Evolutionary conservation across 345 rosid genomes (phyloP), one percentile per base, ranked within the genome.

Genomic region (Euphorbia peplus): DNA sequence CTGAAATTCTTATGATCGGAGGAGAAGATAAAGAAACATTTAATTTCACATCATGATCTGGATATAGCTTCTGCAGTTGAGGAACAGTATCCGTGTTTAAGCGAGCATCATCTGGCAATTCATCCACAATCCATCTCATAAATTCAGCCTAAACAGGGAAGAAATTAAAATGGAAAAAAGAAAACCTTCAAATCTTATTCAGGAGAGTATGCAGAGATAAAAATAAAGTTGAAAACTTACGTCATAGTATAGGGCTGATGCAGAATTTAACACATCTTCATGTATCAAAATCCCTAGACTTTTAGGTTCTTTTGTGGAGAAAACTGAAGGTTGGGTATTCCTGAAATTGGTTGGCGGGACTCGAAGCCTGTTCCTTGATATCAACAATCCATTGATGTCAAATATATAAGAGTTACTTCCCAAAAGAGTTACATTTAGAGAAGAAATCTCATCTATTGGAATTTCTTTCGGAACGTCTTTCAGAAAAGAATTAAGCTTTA

Each of bases 401-500:
- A 93, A 91, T 37, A 83, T 86, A 75, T 91, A 81, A 64, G 92
- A 84, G 76, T 80, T 76, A 70, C 81, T 72, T 64, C 73, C 60
- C 63, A 88, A 87, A 64, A 93, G 87, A 35, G 98, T 89, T 57
- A 88, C 90, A 70, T 93, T 93, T 71, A 93, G 77, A 47, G 92
- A 83, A 87, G 96, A 92, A 79, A 74, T 83, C 69, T 89, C 88
- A 81, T 91, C 98, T 50, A 93, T 90, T 4, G 88, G 89, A 70
- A 93, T 84, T 77, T 89, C 96, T 73, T 89, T 89, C 14, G 98
- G 98, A 79, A 93, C 89, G 73, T 78, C 67, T 66, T 85, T 88
- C 54, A 91, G 76, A 75, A 86, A 81, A 5, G 88, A 81, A 79
- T 91, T 92, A 71, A 93, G 95, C 66, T 88, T 84, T 69, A 82